These are phyloP conservation scores for Suhomyces sp. DNA, from an alignment of 805 yeast species.

Conservation along the genomic window DNA sequence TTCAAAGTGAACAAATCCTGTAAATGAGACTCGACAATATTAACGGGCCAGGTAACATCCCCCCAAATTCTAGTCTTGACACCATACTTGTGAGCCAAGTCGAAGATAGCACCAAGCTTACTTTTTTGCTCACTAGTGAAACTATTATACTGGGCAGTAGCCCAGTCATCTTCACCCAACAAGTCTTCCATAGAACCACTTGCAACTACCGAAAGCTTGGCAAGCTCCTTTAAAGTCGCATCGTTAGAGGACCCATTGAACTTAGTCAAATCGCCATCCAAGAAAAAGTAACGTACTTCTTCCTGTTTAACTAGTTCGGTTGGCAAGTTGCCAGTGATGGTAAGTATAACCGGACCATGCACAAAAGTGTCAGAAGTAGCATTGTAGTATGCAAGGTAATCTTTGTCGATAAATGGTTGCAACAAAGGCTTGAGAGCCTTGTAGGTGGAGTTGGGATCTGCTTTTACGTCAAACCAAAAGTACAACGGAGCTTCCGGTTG, in stretches of 20 bases:
- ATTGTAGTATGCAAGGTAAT: constrained; percentile 52
- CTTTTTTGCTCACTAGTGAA: constrained; percentile 32
- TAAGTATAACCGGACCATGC: constrained; percentile 57
- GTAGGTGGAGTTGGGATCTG: constrained; percentile 50
- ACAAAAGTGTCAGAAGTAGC: constrained; percentile 25
- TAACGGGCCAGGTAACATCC: constrained; percentile 63
- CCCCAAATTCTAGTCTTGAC: constrained; percentile 69
- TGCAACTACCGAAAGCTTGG: constrained; percentile 36
- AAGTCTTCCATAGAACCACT: constrained; percentile 41
- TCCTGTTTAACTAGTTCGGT: constrained; percentile 27
- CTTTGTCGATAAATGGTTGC: constrained; percentile 43
- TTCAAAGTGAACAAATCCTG: constrained; percentile 44
- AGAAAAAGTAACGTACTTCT: constrained; percentile 38
- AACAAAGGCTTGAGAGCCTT: constrained; percentile 43
- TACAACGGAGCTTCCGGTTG: constrained; percentile 52
- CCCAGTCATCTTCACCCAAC: constrained; percentile 22
- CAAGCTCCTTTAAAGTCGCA: constrained; percentile 13
- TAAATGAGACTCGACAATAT: constrained; percentile 46
- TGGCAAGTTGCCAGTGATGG: constrained; percentile 68
- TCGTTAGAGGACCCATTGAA: constrained; percentile 21
- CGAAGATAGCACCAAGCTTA: constrained; percentile 24
- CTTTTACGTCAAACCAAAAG: constrained; percentile 63
- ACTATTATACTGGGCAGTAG: constrained; percentile 16
- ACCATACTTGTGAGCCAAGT: constrained; percentile 47
- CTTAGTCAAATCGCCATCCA: constrained; percentile 50